Evolutionary conservation across 169 alveolate genomes (phyloP).

Genomic region (Plasmodium blacklocki): DNA sequence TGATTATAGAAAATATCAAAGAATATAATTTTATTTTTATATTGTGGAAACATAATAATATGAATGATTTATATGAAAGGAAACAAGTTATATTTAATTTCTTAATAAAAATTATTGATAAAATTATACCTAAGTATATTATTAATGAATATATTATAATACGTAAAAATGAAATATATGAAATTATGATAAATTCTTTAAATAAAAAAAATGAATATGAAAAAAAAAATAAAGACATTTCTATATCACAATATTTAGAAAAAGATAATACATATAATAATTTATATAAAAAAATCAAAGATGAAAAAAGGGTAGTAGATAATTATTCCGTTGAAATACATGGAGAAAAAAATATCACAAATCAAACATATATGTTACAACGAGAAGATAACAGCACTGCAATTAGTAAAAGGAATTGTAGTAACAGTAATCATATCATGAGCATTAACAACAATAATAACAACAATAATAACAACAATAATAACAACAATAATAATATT

Average conservation of each 20-base stretch:
- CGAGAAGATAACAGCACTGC: not conserved
- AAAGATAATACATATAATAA: not conserved
- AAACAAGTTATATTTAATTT: conserved; percentile 45
- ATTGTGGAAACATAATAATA: conserved; percentile 9
- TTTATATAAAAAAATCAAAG: not conserved
- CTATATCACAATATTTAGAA: not conserved
- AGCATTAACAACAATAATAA: not conserved
- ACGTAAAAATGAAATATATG: conserved; percentile 44
- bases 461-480: not conserved
- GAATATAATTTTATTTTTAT: conserved; percentile 47
- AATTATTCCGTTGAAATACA: not conserved
- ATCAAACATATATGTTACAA: not conserved
- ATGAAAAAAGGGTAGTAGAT: not conserved
- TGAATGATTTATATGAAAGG: conserved; percentile 52
- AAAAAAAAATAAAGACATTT: conserved; percentile 5
- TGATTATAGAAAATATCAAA: conserved; percentile 49
- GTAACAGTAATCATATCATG: not conserved
- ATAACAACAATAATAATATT: conserved; percentile 6
- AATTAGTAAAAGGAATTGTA: not conserved
- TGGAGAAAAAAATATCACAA: not conserved
- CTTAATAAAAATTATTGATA: conserved; percentile 37
- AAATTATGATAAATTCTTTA: conserved; percentile 9
- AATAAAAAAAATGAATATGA: conserved; percentile 1
- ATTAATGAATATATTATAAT: conserved; percentile 42
- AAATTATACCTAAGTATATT: conserved; percentile 28